Base-by-base conservation (phyloP, 2,329 filamentous ascomycete species). In the Apiospora koreana region DNA sequence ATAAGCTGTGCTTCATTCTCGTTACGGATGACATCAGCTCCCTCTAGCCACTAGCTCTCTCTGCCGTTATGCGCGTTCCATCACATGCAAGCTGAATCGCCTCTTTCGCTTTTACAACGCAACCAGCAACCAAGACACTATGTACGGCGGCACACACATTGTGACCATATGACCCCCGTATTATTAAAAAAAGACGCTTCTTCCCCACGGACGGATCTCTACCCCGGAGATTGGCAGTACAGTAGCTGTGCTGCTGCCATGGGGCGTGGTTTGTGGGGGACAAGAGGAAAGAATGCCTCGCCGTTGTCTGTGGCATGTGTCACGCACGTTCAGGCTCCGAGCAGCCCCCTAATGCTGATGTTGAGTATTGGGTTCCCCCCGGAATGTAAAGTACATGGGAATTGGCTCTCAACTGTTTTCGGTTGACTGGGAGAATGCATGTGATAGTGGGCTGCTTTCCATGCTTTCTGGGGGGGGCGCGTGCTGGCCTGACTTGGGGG, bases 41-140 rank as follows among this genome's bases (percentile, higher is more conserved):
- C 21, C 4, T 10, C 25, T 35, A 16, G 14, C 0, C 21, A 21
- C n/a, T n/a, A n/a, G n/a, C n/a, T n/a, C n/a, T n/a, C n/a, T n/a
- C 50, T 35, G 18, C 8, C 18, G 1, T 38, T 62, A 28, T 35
- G 21, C 21, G 28, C 18, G 25, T 18, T 18, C 54, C 54, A 62
- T 62, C 54, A 62, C 54, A 62, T 62, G 54, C 54, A n/a, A 62
- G 54, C 54, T 62, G 54, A 62, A 23, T n/a, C 21, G 18, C 21
- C 16, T 14, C 23, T 58, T 25, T 21, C 5, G 7, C 28, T 12
- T n/a, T n/a, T 12, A 38, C 54, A 38, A 31, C 54, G 28, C 50
- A 58, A 28, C 28, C n/a, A n/a, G n/a, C n/a, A n/a, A 58, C 50
- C 50, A 38, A 62, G 54, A n/a, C 28, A 10, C 50, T 35, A 35